Base-by-base conservation (phyloP, 139 green algal species). In the Yamagishiella unicocca region DNA sequence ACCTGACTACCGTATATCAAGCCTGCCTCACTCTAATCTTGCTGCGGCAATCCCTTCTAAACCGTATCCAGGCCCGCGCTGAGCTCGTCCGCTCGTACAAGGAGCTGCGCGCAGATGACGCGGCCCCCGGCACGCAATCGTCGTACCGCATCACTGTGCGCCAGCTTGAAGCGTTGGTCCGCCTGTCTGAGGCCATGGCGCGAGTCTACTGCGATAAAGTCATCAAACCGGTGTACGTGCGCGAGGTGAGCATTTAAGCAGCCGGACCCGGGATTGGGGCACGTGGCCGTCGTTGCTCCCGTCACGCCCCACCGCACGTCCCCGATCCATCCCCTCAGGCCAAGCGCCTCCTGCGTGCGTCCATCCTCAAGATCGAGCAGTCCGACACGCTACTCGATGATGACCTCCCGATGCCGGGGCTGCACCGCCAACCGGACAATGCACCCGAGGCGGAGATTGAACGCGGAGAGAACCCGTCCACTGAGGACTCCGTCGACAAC, bases 121-220 rank as follows among this genome's bases (percentile, higher is more conserved):
- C 95, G 0, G 88, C 93, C 27, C 97, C 97, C 22, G 97, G 98
- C 66, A 95, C 86, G 61, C 85, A 89, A 58, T 94, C 93, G 24
- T 93, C 95, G 2, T 99, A 99, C 93, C 94, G 96, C 84, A 98
- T 98, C 92, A 97, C 95, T 2, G 95, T 98, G 84, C 94, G 97
- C 35, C 98, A 99, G 95, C 95, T 99, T 91, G 98, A 99, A 93
- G 97, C 97, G 40, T 89, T 99, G 37, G 91, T 99, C 74, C 93
- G 97, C 31, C 71, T 93, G 67, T 89, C 83, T 53, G 87, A 94
- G 86, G 92, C 89, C 76, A 91, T 92, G 87, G 90, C 91, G 9
- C 87, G 90, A 38, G 90, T 92, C 17, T 84, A 91, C 89, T 92
- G 89, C 73, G 64, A 90, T 66, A n/a, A 53, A n/a, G 27, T 73